Evolutionary conservation across 1,284 basidiomycete species (phyloP).

Genomic region (Tylopilus orsonianus): DNA sequence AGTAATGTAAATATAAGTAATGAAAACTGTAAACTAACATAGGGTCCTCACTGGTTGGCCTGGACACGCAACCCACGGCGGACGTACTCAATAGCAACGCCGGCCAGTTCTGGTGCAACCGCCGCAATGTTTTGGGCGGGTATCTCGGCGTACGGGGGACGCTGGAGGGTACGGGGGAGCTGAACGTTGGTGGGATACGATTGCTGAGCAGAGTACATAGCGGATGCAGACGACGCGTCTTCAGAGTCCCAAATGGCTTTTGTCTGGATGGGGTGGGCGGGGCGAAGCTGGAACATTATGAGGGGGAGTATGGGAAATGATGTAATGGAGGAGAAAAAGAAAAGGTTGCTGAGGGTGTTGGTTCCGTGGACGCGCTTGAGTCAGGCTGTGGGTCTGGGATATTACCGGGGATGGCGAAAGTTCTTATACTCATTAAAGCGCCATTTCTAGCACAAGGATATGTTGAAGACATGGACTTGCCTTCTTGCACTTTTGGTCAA

Average conservation of each 20-base stretch:
- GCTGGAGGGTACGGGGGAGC: slow-evolving; percentile 56
- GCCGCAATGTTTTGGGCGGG: slow-evolving; percentile 50
- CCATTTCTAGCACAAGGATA: slow-evolving; percentile 37
- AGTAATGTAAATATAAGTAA: background rate
- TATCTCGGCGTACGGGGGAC: slow-evolving; percentile 54
- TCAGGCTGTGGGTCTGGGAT: slow-evolving; percentile 20
- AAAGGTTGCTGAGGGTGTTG: slow-evolving; percentile 24
- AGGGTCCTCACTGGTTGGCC: slow-evolving; percentile 46
- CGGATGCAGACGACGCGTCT: slow-evolving; percentile 24
- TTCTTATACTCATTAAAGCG: slow-evolving; percentile 29
- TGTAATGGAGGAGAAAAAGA: slow-evolving; percentile 23
- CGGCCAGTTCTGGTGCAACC: slow-evolving; percentile 54
- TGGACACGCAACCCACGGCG: slow-evolving; percentile 51
- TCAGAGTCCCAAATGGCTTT: slow-evolving; percentile 38
- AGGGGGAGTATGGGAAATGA: slow-evolving; percentile 15
- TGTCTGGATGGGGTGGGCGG: slow-evolving; percentile 36
- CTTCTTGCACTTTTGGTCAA: slow-evolving; percentile 35
- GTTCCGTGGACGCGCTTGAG: slow-evolving; percentile 13
- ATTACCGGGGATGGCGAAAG: slow-evolving; percentile 14
- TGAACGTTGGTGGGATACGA: slow-evolving; percentile 42
- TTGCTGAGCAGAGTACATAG: slow-evolving; percentile 33
- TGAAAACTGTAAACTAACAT: slow-evolving; percentile 5
- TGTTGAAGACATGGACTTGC: slow-evolving; percentile 28
- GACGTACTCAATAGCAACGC: slow-evolving; percentile 61
- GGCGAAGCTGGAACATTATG: slow-evolving; percentile 37